Percentiles rank a stretch among this genome's conserved stretches.
Conservation (phyloP, 371 early-diverging fungal species). For the Mortierella sp. region DNA sequence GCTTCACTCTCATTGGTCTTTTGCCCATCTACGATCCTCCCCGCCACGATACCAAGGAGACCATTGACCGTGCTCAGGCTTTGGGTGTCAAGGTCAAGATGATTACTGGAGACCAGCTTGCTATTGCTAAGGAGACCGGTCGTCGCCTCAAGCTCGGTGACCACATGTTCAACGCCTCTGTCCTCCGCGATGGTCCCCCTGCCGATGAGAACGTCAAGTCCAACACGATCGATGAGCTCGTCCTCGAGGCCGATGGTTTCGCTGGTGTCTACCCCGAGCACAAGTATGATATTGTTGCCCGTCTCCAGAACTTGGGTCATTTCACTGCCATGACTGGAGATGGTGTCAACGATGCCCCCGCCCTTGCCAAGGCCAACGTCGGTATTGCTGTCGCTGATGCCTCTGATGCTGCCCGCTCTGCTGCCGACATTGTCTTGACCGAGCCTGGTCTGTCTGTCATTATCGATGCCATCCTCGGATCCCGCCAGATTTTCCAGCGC, state of each 20-base stretch:
- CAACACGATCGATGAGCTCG: slow-evolving; percentile 86
- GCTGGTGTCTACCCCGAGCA: slow-evolving; percentile 98
- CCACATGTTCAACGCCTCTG: slow-evolving; percentile 82
- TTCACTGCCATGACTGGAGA: slow-evolving; percentile 92
- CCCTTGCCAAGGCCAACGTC: slow-evolving; percentile 84
- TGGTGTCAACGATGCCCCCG: slow-evolving; percentile 95
- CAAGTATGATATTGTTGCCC: slow-evolving; percentile 92
- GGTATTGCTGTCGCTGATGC: slow-evolving; percentile 86
- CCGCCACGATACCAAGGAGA: slow-evolving; percentile 71
- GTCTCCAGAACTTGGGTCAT: slow-evolving; percentile 77
- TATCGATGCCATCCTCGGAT: slow-evolving; percentile 82
- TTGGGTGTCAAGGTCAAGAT: slow-evolving; percentile 90
- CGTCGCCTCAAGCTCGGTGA: slow-evolving; percentile 83
- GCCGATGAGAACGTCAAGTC: slow-evolving; percentile 82
- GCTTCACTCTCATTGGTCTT: slow-evolving; percentile 78
- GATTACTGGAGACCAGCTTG: slow-evolving; percentile 93
- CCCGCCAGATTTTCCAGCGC: slow-evolving; percentile 91
- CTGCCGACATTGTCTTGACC: slow-evolving; percentile 91
- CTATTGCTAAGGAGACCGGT: slow-evolving; percentile 92
- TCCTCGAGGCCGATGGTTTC: slow-evolving; percentile 93
- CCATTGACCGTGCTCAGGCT: slow-evolving; percentile 70
- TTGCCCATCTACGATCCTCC: slow-evolving; percentile 93
- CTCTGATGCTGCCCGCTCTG: slow-evolving; percentile 92
- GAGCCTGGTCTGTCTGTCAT: slow-evolving; percentile 89
- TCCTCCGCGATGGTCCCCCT: slow-evolving; percentile 80